These are phyloP conservation scores for Heterobasidion annosum DNA, from an alignment of 1,284 basidiomycete genomes.

Conservation along the genomic window DNA sequence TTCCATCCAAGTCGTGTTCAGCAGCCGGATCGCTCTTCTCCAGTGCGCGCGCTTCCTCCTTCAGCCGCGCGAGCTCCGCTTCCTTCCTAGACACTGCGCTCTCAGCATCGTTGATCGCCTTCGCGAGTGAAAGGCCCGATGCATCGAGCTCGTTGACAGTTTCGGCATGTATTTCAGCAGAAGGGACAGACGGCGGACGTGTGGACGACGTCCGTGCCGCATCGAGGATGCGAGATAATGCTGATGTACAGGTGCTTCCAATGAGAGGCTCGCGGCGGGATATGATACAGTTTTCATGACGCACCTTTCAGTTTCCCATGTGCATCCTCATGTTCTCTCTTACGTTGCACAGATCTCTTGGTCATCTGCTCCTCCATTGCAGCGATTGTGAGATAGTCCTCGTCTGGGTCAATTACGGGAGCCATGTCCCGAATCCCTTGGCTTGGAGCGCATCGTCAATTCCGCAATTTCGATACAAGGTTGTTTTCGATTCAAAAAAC, in stretches of 20 bases:
- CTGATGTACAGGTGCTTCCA: slow-evolving; percentile 22
- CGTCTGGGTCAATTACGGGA: slow-evolving; percentile 62
- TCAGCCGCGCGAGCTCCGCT: slow-evolving; percentile 55
- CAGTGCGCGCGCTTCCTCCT: slow-evolving; percentile 47
- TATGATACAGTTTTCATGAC: slow-evolving; percentile 4
- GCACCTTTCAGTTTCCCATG: slow-evolving; percentile 53
- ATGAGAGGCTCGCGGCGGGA: not conserved
- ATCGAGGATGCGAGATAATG: slow-evolving; percentile 57
- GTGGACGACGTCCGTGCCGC: slow-evolving; percentile 61
- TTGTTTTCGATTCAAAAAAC: not conserved
- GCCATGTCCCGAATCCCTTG: slow-evolving; percentile 60
- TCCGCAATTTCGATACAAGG: not conserved
- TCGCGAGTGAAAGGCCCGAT: slow-evolving; percentile 55
- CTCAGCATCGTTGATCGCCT: slow-evolving; percentile 68
- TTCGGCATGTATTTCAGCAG: slow-evolving; percentile 51
- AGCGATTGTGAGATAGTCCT: slow-evolving; percentile 65
- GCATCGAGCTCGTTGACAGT: slow-evolving; percentile 57
- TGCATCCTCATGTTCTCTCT: slow-evolving; percentile 56
- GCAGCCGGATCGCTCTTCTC: slow-evolving; percentile 63
- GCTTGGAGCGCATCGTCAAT: slow-evolving; percentile 15
- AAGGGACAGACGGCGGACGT: slow-evolving; percentile 57
- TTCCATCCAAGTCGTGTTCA: slow-evolving; percentile 63
- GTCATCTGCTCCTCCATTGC: slow-evolving; percentile 61
- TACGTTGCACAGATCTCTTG: slow-evolving; percentile 39
- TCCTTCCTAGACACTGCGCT: slow-evolving; percentile 55